These are phyloP conservation scores for Babesia bigemina DNA, from an alignment of 169 alveolate species.

Conservation along the genomic window DNA sequence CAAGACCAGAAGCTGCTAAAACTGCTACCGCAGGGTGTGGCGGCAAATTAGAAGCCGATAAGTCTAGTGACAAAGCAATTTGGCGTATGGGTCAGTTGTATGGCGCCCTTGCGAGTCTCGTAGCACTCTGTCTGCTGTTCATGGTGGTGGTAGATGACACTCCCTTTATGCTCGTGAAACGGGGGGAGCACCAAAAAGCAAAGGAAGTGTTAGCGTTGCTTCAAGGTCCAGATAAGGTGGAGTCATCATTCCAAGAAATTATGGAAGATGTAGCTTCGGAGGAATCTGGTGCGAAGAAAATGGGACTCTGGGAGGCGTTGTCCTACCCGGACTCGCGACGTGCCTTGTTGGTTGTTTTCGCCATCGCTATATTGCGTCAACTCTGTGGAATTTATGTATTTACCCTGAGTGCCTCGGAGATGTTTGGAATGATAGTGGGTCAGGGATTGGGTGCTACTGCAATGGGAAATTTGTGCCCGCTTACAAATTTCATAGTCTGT, in stretches of 20 bases:
- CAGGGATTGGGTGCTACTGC: constrained; percentile 56
- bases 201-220: constrained; percentile 58
- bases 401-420: constrained; percentile 78
- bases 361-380: constrained; percentile 80
- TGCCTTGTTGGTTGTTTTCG: constrained; percentile 73
- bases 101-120: constrained; percentile 49
- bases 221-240: constrained; percentile 67
- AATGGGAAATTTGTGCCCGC: constrained; percentile 65
- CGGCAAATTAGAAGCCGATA: background rate
- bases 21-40: background rate
- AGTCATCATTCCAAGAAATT: constrained; percentile 55
- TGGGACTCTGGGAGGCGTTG: constrained; percentile 62
- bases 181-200: constrained; percentile 65
- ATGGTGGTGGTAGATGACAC: constrained; percentile 65
- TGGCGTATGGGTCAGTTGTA: constrained; percentile 72
- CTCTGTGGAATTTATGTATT: constrained; percentile 83
- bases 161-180: constrained; percentile 64
- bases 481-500: constrained; percentile 75
- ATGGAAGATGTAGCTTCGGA: constrained; percentile 60
- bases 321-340: constrained; percentile 68
- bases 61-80: constrained; percentile 43
- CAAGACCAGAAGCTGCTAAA: no score
- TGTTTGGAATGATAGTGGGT: constrained; percentile 69
- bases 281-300: constrained; percentile 33
- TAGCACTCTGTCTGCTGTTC: constrained; percentile 52